phyloP scores from a whole-genome alignment of 805 yeast species.

The Limtongia smithiae region DNA sequence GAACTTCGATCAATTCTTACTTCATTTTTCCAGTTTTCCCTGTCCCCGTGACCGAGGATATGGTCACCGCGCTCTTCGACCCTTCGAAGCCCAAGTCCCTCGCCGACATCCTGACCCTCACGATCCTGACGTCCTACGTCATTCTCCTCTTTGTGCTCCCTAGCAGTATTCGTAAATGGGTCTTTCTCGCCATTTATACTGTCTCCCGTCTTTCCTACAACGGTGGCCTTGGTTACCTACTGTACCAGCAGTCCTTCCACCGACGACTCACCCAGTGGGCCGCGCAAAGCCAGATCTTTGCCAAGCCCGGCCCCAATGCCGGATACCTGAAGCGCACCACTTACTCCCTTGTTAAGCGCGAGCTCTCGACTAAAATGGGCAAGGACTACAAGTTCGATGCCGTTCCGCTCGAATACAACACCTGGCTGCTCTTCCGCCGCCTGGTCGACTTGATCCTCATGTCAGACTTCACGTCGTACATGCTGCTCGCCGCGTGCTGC shows the following conservation, averaged over 20 bases:
- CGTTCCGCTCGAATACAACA: constrained; percentile 69
- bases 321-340: constrained; percentile 30
- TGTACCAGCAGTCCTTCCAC: constrained; percentile 62
- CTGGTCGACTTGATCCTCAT: constrained; percentile 76
- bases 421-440: constrained; percentile 77
- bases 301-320: constrained; percentile 29
- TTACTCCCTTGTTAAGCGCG: constrained; percentile 46
- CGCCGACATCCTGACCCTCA: constrained; percentile 58
- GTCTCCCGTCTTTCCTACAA: constrained; percentile 77
- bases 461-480: constrained; percentile 78
- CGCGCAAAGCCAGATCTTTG: constrained; percentile 46
- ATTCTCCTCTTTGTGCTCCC: constrained; percentile 35
- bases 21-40: constrained; percentile 30
- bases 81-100: constrained; percentile 67
- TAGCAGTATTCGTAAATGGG: constrained; percentile 32
- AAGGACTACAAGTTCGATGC: constrained; percentile 40
- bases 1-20: not conserved
- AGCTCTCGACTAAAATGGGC: constrained; percentile 48
- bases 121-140: constrained; percentile 41
- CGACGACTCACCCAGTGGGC: constrained; percentile 54
- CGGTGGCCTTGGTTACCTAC: constrained; percentile 70
- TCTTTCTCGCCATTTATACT: constrained; percentile 55
- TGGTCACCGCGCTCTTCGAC: constrained; percentile 77
- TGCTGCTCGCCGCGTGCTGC: constrained; percentile 54
- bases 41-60: constrained; percentile 69